These are phyloP conservation scores for Myriosclerotinia scirpicola DNA, from an alignment of 2,329 filamentous ascomycete genomes.

Conservation along the genomic window DNA sequence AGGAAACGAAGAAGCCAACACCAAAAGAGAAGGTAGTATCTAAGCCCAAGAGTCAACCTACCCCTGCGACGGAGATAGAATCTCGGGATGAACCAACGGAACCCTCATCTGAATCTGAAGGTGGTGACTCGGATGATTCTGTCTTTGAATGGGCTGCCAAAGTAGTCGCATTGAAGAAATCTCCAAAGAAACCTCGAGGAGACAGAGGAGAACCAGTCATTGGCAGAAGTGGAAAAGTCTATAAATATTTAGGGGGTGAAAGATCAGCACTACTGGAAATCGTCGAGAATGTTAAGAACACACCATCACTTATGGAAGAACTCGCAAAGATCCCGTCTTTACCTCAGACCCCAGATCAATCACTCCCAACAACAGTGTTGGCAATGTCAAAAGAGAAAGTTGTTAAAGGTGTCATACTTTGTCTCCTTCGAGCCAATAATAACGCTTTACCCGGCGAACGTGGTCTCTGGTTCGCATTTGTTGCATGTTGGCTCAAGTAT, in stretches of 20 bases:
- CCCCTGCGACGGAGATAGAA: neutral
- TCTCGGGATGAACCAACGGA: neutral
- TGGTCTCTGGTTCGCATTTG: conserved; percentile 38
- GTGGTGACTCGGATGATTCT: conserved; percentile 30
- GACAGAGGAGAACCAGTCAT: conserved; percentile 14
- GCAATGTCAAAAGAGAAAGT: conserved; percentile 15
- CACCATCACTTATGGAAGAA: conserved; percentile 11
- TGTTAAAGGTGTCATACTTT: conserved; percentile 29
- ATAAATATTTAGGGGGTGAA: conserved; percentile 18
- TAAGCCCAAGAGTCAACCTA: conserved; percentile 13
- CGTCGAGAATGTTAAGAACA: neutral
- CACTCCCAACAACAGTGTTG: neutral
- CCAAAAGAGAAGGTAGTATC: conserved; percentile 20
- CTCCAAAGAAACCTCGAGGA: conserved; percentile 1
- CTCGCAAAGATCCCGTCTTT: neutral
- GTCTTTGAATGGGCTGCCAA: conserved; percentile 32
- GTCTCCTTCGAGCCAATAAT: conserved; percentile 31
- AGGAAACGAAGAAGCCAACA: conserved; percentile 18
- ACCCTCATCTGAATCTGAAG: conserved; percentile 15
- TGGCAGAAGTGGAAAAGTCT: conserved; percentile 19
- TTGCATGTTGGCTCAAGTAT: conserved; percentile 35
- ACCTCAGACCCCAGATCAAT: neutral
- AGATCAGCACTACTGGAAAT: conserved; percentile 13
- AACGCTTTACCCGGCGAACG: conserved; percentile 37
- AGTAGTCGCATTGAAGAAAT: conserved; percentile 19